phyloP scores from a whole-genome alignment of 129 eudicot species.

The Flaveria sonorensis region DNA sequence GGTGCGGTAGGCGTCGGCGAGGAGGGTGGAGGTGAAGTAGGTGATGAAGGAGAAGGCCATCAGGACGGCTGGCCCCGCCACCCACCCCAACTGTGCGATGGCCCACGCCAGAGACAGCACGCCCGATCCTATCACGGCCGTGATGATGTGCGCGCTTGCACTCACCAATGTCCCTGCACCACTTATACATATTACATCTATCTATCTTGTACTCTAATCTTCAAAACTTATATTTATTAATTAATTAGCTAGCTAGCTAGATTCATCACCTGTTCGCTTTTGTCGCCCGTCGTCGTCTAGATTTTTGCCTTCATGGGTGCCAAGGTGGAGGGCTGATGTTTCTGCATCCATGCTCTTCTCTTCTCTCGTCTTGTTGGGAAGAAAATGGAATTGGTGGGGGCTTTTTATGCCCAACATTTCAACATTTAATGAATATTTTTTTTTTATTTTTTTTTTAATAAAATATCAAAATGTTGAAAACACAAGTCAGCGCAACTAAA shows the following conservation, averaged over 20 bases:
- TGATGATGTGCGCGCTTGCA: slow-evolving; percentile 88
- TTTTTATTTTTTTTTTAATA: neutral
- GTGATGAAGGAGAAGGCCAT: slow-evolving; percentile 74
- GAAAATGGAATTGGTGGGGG: neutral
- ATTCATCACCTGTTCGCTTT: slow-evolving; percentile 61
- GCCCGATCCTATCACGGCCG: slow-evolving; percentile 97
- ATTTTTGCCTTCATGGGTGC: slow-evolving; percentile 31
- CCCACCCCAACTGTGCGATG: slow-evolving; percentile 90
- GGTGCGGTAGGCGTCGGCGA: slow-evolving; percentile 70
- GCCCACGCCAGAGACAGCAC: slow-evolving; percentile 93
- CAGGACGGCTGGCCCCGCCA: slow-evolving; percentile 72
- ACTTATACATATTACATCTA: no score
- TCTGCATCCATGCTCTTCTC: neutral
- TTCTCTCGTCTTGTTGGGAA: no score
- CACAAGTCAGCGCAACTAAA: slow-evolving; percentile 9
- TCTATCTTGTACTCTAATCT: no score
- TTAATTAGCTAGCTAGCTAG: neutral
- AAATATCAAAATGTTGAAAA: neutral
- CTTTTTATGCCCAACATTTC: slow-evolving; percentile 13
- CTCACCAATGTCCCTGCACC: slow-evolving; percentile 31
- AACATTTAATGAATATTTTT: neutral
- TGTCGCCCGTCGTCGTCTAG: slow-evolving; percentile 86
- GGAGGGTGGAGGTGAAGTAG: slow-evolving; percentile 74
- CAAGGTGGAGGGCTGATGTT: slow-evolving; percentile 39
- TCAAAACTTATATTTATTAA: neutral